These are phyloP conservation scores for Fusarium stilboides DNA, from an alignment of 2,329 filamentous ascomycete genomes.

Conservation along the genomic window DNA sequence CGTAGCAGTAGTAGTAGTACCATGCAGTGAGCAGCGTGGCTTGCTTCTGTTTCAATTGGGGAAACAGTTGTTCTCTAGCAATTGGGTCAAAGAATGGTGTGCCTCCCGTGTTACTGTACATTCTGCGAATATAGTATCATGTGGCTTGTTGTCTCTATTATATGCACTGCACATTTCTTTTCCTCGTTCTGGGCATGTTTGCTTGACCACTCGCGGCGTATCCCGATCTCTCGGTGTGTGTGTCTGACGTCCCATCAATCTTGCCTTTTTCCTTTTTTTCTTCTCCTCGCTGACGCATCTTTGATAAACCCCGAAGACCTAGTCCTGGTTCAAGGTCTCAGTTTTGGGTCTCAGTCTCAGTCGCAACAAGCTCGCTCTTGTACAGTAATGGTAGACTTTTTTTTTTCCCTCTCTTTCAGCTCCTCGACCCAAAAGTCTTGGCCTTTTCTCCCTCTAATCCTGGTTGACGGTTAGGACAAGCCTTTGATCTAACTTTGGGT, in stretches of 20 bases:
- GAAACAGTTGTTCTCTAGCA: neutral
- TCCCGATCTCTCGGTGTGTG: neutral
- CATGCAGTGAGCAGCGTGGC: constrained; percentile 15
- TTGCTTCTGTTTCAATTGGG: constrained; percentile 2
- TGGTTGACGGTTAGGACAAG: constrained; percentile 19
- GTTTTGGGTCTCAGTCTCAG: constrained; percentile 5
- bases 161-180: constrained; percentile 31
- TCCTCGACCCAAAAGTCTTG: constrained; percentile 8
- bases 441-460: constrained; percentile 16
- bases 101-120: constrained; percentile 10
- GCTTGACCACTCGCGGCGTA: neutral
- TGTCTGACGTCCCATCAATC: neutral
- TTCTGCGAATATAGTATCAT: neutral
- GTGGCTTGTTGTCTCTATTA: constrained; percentile 9
- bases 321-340: constrained; percentile 14
- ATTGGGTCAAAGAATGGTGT: constrained; percentile 2
- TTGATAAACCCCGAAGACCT: constrained; percentile 22
- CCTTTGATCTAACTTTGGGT: constrained; percentile 2
- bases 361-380: constrained; percentile 12
- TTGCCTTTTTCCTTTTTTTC: constrained; percentile 4
- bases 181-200: constrained; percentile 5
- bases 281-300: constrained; percentile 1
- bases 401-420: neutral
- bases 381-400: neutral
- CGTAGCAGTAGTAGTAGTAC: neutral